phyloP scores from a whole-genome alignment of 2,329 filamentous ascomycete species.

The Pestalotiopsis sp. region DNA sequence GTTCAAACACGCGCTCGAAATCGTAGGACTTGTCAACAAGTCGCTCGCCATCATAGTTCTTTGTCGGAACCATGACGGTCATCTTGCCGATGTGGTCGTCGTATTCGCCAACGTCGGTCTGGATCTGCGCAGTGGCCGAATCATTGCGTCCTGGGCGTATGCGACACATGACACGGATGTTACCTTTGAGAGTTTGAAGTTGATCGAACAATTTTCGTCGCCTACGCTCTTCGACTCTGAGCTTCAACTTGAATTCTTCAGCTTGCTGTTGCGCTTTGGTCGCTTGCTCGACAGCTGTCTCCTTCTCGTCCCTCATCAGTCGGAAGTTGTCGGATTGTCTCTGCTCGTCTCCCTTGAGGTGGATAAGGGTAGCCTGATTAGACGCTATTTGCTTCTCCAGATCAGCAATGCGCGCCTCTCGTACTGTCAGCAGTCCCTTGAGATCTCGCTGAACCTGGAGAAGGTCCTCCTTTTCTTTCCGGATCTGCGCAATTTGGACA shows the following conservation, averaged over 20 bases:
- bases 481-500: conserved; percentile 68
- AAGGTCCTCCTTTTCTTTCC: conserved; percentile 40
- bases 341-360: conserved; percentile 18
- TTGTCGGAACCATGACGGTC: conserved; percentile 82
- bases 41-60: conserved; percentile 72
- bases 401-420: conserved; percentile 17
- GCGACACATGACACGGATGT: conserved; percentile 97
- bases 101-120: conserved; percentile 70
- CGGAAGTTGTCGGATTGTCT: conserved; percentile 18
- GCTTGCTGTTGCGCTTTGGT: conserved; percentile 14
- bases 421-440: conserved; percentile 11
- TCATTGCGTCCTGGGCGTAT: conserved; percentile 73
- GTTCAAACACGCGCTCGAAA: conserved; percentile 91
- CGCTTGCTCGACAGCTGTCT: conserved; percentile 15
- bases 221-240: conserved; percentile 43
- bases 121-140: conserved; percentile 67
- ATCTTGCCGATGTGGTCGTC: conserved; percentile 74
- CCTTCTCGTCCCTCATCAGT: conserved; percentile 15
- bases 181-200: conserved; percentile 96
- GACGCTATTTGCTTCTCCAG: conserved; percentile 18
- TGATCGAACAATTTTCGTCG: conserved; percentile 94
- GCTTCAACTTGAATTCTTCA: conserved; percentile 19
- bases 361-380: conserved; percentile 32
- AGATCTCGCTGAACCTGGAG: conserved; percentile 21
- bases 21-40: conserved; percentile 81